phyloP scores from a whole-genome alignment of 345 rosid genomes.

The Erodium maritimum region DNA sequence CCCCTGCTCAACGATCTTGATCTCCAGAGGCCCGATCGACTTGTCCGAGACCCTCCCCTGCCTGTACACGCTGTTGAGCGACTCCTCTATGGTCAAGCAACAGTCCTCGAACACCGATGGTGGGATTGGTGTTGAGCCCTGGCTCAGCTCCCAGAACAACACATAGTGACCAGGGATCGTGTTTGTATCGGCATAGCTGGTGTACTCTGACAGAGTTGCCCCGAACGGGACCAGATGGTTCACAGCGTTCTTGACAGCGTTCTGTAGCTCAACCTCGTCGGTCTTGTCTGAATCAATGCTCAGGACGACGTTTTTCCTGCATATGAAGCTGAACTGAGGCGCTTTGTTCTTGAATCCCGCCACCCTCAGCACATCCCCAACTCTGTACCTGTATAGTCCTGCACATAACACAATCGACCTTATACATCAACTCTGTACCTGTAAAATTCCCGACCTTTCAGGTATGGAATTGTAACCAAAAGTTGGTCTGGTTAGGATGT shows the following conservation, averaged over 20 bases:
- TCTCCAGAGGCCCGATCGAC: slow-evolving; percentile 33
- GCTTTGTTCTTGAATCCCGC: slow-evolving; percentile 30
- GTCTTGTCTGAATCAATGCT: slow-evolving; percentile 36
- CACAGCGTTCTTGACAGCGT: slow-evolving; percentile 25
- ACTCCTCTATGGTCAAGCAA: slow-evolving; percentile 26
- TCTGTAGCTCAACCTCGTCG: slow-evolving; percentile 28
- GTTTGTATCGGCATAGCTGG: slow-evolving; percentile 26
- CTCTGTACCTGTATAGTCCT: slow-evolving; percentile 28
- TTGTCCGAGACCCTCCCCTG: slow-evolving; percentile 29
- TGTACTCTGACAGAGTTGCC: slow-evolving; percentile 29
- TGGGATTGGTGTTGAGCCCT: slow-evolving; percentile 19
- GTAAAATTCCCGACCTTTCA: too few relatives aligned
- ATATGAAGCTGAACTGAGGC: slow-evolving; percentile 25
- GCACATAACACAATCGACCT: neutral
- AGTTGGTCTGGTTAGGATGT: too few relatives aligned
- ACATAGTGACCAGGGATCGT: slow-evolving; percentile 37
- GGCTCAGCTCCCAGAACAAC: slow-evolving; percentile 29
- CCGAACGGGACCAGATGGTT: slow-evolving; percentile 13
- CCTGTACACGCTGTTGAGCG: slow-evolving; percentile 31
- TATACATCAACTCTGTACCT: too few relatives aligned
- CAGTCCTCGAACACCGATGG: slow-evolving; percentile 14
- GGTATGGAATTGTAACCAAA: too few relatives aligned
- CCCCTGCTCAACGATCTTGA: slow-evolving; percentile 27
- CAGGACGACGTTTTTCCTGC: slow-evolving; percentile 31
- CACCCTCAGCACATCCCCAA: slow-evolving; percentile 29